A percentile compares a stretch with the other conserved stretches of the same genome.
Conservation (phyloP, 805 yeast genomes). For the Wickerhamomyces alni region DNA sequence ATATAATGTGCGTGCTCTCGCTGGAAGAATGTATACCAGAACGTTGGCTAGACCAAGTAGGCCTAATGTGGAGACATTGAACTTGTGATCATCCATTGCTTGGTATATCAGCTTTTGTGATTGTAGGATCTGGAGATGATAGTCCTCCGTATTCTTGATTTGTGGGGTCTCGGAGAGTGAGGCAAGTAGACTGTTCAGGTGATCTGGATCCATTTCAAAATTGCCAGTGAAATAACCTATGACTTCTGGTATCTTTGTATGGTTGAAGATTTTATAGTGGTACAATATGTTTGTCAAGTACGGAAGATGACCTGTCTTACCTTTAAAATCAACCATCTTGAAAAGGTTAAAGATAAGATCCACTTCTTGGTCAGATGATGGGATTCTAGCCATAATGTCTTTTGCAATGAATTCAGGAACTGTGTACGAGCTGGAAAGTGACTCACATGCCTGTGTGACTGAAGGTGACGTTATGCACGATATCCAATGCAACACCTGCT, state of each 20-base stretch:
- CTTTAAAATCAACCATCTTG: neutral
- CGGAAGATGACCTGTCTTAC: neutral
- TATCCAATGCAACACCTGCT: constrained; percentile 11
- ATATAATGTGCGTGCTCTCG: constrained; percentile 5
- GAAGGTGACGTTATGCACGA: constrained; percentile 26
- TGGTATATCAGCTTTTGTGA: constrained; percentile 8
- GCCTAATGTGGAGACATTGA: constrained; percentile 4
- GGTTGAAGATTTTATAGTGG: constrained; percentile 10
- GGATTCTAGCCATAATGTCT: constrained; percentile 33
- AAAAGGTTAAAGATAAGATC: constrained; percentile 7
- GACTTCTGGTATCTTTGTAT: neutral
- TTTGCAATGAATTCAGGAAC: constrained; percentile 35
- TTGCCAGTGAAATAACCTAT: neutral
- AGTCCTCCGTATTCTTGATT: constrained; percentile 7
- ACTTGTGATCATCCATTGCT: neutral
- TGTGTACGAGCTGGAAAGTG: constrained; percentile 23
- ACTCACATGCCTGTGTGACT: constrained; percentile 28
- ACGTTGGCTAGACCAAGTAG: constrained; percentile 10
- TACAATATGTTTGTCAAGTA: constrained; percentile 7
- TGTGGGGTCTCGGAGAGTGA: constrained; percentile 3
- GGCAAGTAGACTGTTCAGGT: neutral
- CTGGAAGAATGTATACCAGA: constrained; percentile 4
- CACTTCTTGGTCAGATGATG: constrained; percentile 13
- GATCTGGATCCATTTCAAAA: neutral
- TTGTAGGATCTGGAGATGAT: constrained; percentile 3